Evolutionary conservation across 75 land plant species (phyloP), one percentile per base, ranked within the genome.

Genomic region (Picea sitchensis): DNA sequence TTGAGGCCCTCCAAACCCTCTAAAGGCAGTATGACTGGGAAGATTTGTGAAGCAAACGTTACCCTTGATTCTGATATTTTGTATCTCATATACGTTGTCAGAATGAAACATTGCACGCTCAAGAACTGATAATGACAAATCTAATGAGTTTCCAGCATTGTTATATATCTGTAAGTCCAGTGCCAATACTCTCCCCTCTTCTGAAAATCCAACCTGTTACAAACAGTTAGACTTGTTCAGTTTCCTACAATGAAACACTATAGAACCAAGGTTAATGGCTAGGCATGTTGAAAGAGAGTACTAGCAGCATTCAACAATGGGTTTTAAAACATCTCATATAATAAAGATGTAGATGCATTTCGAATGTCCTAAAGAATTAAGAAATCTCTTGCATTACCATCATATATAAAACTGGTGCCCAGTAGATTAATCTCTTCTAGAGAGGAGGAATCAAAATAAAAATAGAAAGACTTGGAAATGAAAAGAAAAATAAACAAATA

Each of bases 1-100:
- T 79, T 97, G 99, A 73, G 99, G 99, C 20, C 92, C 99, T 62
- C 99, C 99, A 87, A 97, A 97, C 44, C 99, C 99, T 58, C 99
- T 90, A 77, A 95, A 97, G 11, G 99, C 99, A 20, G 99, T 97
- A 80, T 97, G 90, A 86, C 96, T 97, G 8, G 99, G 91, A 31
- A 85, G 78, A 86, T 97, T 93, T 36, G 99, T 95, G 81, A 81
- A 91, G 76, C 99, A 97, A 56, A 93, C 98, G 58, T 78, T 90
- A n/a, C 99, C 99, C 32, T 61, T 76, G 32, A 93, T 84, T 68
- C 90, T 89, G 63, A 97, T 78, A 87, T 97, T 81, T 56, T 90
- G 90, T 75, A 97, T 93, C 18, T 78, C 86, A 84, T 97, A 97
- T 5, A 95, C 98, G 88, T 97, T 97, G 61, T 97, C 98, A 58